Evolutionary conservation across 2,329 filamentous ascomycete genomes (phyloP), one percentile per base, ranked within the genome.

Genomic region (Apiospora malaysiana): DNA sequence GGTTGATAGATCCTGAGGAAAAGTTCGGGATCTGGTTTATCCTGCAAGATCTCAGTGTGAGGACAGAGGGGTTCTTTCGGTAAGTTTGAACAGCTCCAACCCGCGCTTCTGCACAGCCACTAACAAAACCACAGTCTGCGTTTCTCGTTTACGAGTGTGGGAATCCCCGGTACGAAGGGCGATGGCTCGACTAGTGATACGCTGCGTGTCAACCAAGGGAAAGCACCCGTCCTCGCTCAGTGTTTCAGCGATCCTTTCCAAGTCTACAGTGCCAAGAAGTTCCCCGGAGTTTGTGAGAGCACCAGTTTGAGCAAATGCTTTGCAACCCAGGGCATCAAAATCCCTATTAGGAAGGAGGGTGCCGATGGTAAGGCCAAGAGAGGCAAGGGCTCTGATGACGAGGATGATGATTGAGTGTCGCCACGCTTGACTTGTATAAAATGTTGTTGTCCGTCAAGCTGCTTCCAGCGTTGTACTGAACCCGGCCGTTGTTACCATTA

Each of bases 231-330:
- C 16, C 87, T 98, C 23, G 94, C 95, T 0, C 92, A 91, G 10
- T 92, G 91, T 76, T 98, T 95, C 82, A 97, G 93, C 66, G 93
- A 97, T 5, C 88, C 91, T 2, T 98, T 99, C 85, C 93, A 94
- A 69, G 96, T 99, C 42, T 98, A 92, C 82, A 97, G 94, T 2
- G 96, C 96, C 66, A 99, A 99, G 87, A 98, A 98, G 78, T 99
- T 99, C 81, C 96, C 96, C 0, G 96, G 96, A 51, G 96, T 99
- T 1, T 97, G 97, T 71, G 95, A 98, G 80, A 97, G 93, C 81
- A 99, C 96, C 0, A 83, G 90, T 4, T 84, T 98, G 23, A 98
- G 95, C 86, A 97, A 97, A 81, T 93, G 91, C 73, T 98, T 99
- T 83, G 95, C 96, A 4, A 87, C 89, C 1, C 96, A 99, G 78